Evolutionary conservation across 768 basidiomycete genomes (phyloP).

Genomic region (Phaeolepiota aurea): DNA sequence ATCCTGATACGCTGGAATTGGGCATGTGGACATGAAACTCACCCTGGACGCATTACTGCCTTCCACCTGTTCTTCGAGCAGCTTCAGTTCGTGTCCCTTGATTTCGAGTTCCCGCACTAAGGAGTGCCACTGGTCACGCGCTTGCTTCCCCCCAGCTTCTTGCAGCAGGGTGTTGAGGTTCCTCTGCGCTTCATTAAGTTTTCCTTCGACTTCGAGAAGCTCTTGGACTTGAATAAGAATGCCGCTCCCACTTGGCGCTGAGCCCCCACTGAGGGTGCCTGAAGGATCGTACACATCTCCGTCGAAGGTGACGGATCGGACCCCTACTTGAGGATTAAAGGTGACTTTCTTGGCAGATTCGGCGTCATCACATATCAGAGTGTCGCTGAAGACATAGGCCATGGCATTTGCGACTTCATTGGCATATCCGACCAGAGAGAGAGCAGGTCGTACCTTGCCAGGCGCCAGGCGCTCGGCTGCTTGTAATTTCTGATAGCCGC

Average conservation of each 20-base stretch:
- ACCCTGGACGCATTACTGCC: constrained; percentile 89
- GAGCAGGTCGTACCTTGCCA: constrained; percentile 76
- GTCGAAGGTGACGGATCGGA: constrained; percentile 85
- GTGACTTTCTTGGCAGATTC: constrained; percentile 83
- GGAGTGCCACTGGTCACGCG: constrained; percentile 53
- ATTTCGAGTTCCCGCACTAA: constrained; percentile 71
- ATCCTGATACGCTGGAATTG: neutral
- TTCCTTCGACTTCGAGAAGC: constrained; percentile 58
- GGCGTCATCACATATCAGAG: constrained; percentile 85
- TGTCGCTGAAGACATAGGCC: constrained; percentile 89
- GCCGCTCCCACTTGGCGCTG: constrained; percentile 69
- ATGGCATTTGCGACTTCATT: constrained; percentile 82
- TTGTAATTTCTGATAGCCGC: constrained; percentile 80
- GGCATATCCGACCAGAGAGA: constrained; percentile 82
- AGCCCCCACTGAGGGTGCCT: constrained; percentile 88
- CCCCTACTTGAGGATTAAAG: constrained; percentile 58
- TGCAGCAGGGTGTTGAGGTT: constrained; percentile 43
- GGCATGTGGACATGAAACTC: constrained; percentile 15
- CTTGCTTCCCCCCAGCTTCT: constrained; percentile 39
- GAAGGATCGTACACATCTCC: constrained; percentile 97
- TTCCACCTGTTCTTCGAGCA: constrained; percentile 78
- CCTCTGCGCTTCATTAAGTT: constrained; percentile 39
- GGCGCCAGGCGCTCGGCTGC: constrained; percentile 65
- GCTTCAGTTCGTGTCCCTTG: constrained; percentile 76
- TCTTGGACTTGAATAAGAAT: constrained; percentile 80